Conservation (phyloP, 495 filamentous ascomycete species). For the Apodospora peruviana region DNA sequence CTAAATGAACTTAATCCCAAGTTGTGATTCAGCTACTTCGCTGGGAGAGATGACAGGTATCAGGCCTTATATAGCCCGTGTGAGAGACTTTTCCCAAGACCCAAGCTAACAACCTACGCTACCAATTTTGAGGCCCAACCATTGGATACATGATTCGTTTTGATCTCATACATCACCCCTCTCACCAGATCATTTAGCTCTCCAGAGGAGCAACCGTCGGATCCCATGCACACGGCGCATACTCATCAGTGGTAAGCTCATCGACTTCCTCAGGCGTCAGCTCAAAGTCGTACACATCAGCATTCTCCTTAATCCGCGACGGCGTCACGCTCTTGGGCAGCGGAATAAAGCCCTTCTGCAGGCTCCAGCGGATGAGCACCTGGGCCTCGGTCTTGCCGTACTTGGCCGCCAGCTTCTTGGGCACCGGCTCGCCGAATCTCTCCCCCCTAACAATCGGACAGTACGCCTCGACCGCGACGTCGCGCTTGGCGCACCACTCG, state of each 20-base stretch:
- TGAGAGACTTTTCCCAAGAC: too few species aligned
- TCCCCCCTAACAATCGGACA: slow-evolving; percentile 66
- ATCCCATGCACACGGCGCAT: slow-evolving; percentile 69
- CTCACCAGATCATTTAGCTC: too few species aligned
- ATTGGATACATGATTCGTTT: too few species aligned
- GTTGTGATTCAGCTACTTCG: too few species aligned
- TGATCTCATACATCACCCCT: too few species aligned
- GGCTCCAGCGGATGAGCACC: slow-evolving; percentile 77
- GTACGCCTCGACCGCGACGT: slow-evolving; percentile 74
- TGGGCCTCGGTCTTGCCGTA: slow-evolving; percentile 71
- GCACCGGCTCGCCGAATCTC: slow-evolving; percentile 57
- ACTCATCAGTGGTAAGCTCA: slow-evolving; percentile 48
- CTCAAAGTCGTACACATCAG: slow-evolving; percentile 77
- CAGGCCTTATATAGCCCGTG: too few species aligned
- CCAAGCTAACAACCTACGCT: too few species aligned
- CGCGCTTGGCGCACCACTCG: slow-evolving; percentile 64
- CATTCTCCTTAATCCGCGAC: slow-evolving; percentile 68
- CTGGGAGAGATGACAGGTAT: too few species aligned
- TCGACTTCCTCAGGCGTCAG: slow-evolving; percentile 56
- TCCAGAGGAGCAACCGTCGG: slow-evolving; percentile 32
- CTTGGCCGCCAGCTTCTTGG: slow-evolving; percentile 59
- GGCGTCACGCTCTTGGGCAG: slow-evolving; percentile 71
- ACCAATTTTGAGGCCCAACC: too few species aligned
- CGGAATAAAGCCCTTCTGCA: slow-evolving; percentile 73
- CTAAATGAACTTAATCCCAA: too few species aligned